Percentiles rank a stretch among this genome's conserved stretches.
These are phyloP conservation scores for Closterium sp. DNA, from an alignment of 139 green algal species.

Conservation along the genomic window DNA sequence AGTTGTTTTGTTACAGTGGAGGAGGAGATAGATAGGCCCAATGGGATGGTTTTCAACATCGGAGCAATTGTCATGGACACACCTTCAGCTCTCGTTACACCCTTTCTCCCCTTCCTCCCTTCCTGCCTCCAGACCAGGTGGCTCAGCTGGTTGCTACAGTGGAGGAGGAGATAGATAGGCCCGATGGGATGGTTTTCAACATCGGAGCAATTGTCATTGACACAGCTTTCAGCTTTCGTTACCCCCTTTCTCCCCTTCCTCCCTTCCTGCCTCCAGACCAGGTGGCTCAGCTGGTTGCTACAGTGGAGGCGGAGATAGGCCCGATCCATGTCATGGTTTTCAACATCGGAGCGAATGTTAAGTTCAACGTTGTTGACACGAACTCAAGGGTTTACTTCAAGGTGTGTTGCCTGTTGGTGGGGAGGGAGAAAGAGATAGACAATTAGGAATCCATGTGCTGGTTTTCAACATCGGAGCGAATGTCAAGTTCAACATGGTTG, in stretches of 20 bases:
- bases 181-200: no score
- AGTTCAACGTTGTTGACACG: not conserved
- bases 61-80: not conserved
- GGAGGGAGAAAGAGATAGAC: no score
- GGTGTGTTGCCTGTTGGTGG: no score
- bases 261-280: not conserved
- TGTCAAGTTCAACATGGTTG: not conserved
- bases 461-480: slow-evolving; percentile 13
- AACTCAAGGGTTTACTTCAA: slow-evolving; percentile 11
- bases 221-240: not conserved
- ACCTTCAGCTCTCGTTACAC: not conserved
- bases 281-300: not conserved
- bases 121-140: not conserved
- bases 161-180: no score
- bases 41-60: not conserved
- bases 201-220: not conserved
- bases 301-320: not conserved
- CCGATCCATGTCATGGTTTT: no score
- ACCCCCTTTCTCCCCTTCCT: not conserved
- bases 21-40: not conserved
- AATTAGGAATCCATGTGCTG: not conserved
- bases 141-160: not conserved
- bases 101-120: not conserved
- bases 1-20: not conserved
- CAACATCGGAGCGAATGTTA: not conserved